A percentile compares a stretch with the other conserved stretches of the same genome.
phyloP scores from a whole-genome alignment of 768 basidiomycete genomes.

The Neoboletus subvelutipes region DNA sequence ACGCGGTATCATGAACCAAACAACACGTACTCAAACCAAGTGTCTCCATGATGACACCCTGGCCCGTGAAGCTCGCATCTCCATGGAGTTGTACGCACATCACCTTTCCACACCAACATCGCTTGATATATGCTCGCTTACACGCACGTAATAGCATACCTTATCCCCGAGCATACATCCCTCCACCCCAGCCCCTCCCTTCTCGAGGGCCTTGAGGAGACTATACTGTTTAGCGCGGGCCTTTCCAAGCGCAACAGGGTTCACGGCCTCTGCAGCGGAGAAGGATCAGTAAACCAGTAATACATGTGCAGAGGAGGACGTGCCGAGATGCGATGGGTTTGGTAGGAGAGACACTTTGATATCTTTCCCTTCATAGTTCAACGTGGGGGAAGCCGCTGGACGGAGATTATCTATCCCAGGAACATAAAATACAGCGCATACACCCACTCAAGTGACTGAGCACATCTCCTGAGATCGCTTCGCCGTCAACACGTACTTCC shows the following conservation, averaged over 20 bases:
- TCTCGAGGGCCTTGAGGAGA: constrained; percentile 63
- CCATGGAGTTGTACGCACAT: too few relatives aligned
- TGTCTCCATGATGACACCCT: constrained; percentile 87
- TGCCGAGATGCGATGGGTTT: constrained; percentile 77
- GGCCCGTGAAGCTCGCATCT: constrained; percentile 88
- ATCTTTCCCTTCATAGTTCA: constrained; percentile 48
- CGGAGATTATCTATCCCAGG: not conserved
- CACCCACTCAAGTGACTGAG: constrained; percentile 75
- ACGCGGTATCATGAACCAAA: not conserved
- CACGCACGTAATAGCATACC: constrained; percentile 7
- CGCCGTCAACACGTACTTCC: constrained; percentile 59
- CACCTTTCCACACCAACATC: too few relatives aligned
- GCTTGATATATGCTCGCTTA: not conserved
- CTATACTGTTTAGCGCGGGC: constrained; percentile 89
- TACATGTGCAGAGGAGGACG: not conserved
- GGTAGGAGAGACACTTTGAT: constrained; percentile 78
- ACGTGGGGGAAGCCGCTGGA: constrained; percentile 61
- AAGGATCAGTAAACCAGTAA: not conserved
- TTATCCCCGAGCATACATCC: constrained; percentile 35
- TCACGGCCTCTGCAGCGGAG: constrained; percentile 66
- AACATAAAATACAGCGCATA: constrained; percentile 2
- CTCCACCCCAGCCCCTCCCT: constrained; percentile 20
- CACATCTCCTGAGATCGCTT: constrained; percentile 78
- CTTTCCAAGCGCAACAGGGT: constrained; percentile 85
- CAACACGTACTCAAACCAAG: constrained; percentile 71